These are phyloP conservation scores for Nematodospora valgi DNA, from an alignment of 805 yeast species.

Conservation along the genomic window DNA sequence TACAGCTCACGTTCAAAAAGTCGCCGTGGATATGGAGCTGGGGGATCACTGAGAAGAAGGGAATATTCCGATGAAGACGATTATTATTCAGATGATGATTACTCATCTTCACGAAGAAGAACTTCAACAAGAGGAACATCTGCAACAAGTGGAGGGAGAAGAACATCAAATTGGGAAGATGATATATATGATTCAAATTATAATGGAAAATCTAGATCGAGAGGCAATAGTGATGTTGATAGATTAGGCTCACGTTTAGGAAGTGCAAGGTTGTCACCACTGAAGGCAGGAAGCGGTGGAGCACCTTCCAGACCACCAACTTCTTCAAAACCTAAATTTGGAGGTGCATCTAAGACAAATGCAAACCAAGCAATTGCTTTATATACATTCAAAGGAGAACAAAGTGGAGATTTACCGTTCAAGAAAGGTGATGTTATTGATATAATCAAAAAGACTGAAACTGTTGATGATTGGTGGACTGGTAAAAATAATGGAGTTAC, in stretches of 20 bases:
- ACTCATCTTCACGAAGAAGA: slow-evolving; percentile 26
- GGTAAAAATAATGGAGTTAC: slow-evolving; percentile 80
- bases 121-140: slow-evolving; percentile 18
- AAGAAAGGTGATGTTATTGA: slow-evolving; percentile 92
- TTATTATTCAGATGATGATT: slow-evolving; percentile 35
- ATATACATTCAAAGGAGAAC: slow-evolving; percentile 87
- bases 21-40: slow-evolving; percentile 2
- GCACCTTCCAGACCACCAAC: slow-evolving; percentile 38
- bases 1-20: slow-evolving; percentile 22
- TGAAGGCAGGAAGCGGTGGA: slow-evolving; percentile 8
- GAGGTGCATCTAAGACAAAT: slow-evolving; percentile 30
- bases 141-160: slow-evolving; percentile 23
- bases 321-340: slow-evolving; percentile 39
- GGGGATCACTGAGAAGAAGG: slow-evolving; percentile 28
- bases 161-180: slow-evolving; percentile 68
- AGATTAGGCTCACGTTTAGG: slow-evolving; percentile 31
- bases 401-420: slow-evolving; percentile 89
- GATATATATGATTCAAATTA: slow-evolving; percentile 66
- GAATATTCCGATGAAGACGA: slow-evolving; percentile 22
- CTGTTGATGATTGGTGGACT: slow-evolving; percentile 98
- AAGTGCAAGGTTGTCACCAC: slow-evolving; percentile 23
- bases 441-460: slow-evolving; percentile 78
- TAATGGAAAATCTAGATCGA: slow-evolving; percentile 17
- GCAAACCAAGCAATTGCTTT: slow-evolving; percentile 86
- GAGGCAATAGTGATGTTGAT: slow-evolving; percentile 31